Percentiles rank a stretch among this genome's conserved stretches.
phyloP scores from a whole-genome alignment of 75 land plant genomes.

The Picea glauca region DNA sequence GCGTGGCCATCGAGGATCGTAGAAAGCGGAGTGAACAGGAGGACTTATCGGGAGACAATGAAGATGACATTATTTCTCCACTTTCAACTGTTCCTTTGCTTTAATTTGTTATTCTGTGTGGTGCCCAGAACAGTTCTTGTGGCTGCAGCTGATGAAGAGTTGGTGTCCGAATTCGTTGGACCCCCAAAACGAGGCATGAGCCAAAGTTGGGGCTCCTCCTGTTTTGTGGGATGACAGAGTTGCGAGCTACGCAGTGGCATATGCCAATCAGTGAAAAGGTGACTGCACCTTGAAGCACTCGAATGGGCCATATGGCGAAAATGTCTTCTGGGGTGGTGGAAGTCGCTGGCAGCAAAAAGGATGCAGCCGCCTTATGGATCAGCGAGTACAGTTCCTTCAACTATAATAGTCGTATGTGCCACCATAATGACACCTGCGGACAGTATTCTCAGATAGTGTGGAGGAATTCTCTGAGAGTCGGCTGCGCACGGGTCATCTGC shows the following conservation, averaged over 20 bases:
- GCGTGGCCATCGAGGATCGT: too few species aligned
- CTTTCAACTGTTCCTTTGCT: too few species aligned
- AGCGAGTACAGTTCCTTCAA: constrained; percentile 33
- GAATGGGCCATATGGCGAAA: constrained; percentile 46
- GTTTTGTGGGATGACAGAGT: constrained; percentile 45
- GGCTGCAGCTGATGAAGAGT: too few species aligned
- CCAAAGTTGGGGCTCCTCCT: constrained; percentile 45
- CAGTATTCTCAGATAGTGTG: constrained; percentile 66
- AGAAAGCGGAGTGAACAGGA: too few species aligned
- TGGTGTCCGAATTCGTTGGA: too few species aligned
- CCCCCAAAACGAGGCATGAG: constrained; percentile 50
- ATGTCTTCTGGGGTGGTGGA: constrained; percentile 34
- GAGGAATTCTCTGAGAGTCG: constrained; percentile 28
- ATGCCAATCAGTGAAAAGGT: constrained; percentile 42
- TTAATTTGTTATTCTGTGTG: too few species aligned
- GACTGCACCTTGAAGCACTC: constrained; percentile 65
- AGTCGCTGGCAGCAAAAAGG: constrained; percentile 8
- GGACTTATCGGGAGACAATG: too few species aligned
- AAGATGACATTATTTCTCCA: too few species aligned
- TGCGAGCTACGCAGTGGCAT: constrained; percentile 56
- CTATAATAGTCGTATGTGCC: constrained; percentile 34
- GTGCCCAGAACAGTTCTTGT: constrained; percentile 22
- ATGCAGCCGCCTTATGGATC: constrained; percentile 46
- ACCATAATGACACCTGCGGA: constrained; percentile 29
- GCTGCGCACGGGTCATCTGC: constrained; percentile 50